Evolutionary conservation across 805 yeast species (phyloP).

Genomic region (Teunomyces panamensis): DNA sequence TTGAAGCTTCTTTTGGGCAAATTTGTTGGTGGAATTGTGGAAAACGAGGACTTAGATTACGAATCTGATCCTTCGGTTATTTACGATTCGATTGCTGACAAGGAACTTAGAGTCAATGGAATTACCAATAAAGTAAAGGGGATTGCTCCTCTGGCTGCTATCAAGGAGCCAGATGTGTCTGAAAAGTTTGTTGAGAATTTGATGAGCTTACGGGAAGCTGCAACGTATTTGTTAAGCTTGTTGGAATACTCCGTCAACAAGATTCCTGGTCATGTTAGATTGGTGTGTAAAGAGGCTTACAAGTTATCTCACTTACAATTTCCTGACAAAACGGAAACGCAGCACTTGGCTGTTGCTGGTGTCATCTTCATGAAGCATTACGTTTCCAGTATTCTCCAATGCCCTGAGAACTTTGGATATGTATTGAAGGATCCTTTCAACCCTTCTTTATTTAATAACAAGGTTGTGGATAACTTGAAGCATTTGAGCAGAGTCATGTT

Average conservation of each 20-base stretch:
- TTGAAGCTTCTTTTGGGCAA: constrained; percentile 41
- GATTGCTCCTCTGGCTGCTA: constrained; percentile 62
- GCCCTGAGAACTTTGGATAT: constrained; percentile 60
- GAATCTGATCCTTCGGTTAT: constrained; percentile 78
- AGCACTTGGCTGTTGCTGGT: constrained; percentile 65
- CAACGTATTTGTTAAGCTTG: constrained; percentile 57
- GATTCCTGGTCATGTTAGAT: constrained; percentile 35
- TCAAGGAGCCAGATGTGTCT: constrained; percentile 75
- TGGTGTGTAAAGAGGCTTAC: constrained; percentile 35
- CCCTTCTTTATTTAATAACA: constrained; percentile 14
- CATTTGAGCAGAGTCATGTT: constrained; percentile 57
- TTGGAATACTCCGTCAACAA: constrained; percentile 42
- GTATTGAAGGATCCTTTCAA: constrained; percentile 26
- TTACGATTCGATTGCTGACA: constrained; percentile 38
- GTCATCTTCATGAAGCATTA: constrained; percentile 57
- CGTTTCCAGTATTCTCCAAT: constrained; percentile 41
- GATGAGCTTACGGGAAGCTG: constrained; percentile 67
- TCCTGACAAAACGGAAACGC: constrained; percentile 59
- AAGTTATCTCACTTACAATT: constrained; percentile 43
- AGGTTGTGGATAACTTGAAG: constrained; percentile 47
- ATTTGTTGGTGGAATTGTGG: constrained; percentile 35
- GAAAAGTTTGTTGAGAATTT: constrained; percentile 67
- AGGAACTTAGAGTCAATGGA: constrained; percentile 34
- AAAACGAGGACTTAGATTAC: constrained; percentile 55
- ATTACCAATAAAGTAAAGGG: constrained; percentile 32